phyloP scores from a whole-genome alignment of 306 rosid genomes.

The Purshia tridentata region DNA sequence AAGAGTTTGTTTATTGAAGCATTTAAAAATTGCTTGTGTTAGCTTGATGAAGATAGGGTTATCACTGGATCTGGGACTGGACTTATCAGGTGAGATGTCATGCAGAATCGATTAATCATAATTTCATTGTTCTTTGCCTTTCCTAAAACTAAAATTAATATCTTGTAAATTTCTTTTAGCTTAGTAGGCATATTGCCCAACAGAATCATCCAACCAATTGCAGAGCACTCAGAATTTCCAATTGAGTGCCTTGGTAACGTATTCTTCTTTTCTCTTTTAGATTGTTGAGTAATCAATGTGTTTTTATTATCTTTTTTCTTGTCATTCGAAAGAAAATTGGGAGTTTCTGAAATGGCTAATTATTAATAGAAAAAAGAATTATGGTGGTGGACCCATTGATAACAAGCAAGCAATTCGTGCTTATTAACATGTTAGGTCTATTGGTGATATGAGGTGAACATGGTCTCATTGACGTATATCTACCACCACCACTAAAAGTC shows the following conservation, averaged over 20 bases:
- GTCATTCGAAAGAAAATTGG: not conserved
- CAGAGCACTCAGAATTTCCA: slow-evolving; percentile 86
- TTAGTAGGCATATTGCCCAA: slow-evolving; percentile 85
- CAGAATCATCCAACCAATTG: slow-evolving; percentile 85
- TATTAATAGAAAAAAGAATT: not conserved
- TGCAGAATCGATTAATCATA: slow-evolving; percentile 16
- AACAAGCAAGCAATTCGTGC: not conserved
- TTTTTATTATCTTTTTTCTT: not conserved
- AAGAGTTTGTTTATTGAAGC: slow-evolving; percentile 8
- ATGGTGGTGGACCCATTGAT: not conserved
- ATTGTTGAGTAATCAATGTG: slow-evolving; percentile 1
- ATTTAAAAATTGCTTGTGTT: slow-evolving; percentile 7
- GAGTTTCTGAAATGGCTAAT: not conserved
- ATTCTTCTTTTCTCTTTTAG: slow-evolving; percentile 17
- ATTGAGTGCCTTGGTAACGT: slow-evolving; percentile 83
- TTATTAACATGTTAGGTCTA: not conserved
- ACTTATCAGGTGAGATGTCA: slow-evolving; percentile 69
- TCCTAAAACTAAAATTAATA: slow-evolving; percentile 9
- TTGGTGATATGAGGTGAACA: not conserved
- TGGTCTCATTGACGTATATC: not conserved
- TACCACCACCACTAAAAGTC: not conserved
- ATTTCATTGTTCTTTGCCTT: slow-evolving; percentile 7
- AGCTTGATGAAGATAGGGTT: slow-evolving; percentile 96
- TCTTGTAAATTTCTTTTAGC: slow-evolving; percentile 33
- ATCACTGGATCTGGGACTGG: slow-evolving; percentile 91